Evolutionary conservation across 139 green algal genomes (phyloP), one percentile per base, ranked within the genome.

Genomic region (Volvox reticuliferus): DNA sequence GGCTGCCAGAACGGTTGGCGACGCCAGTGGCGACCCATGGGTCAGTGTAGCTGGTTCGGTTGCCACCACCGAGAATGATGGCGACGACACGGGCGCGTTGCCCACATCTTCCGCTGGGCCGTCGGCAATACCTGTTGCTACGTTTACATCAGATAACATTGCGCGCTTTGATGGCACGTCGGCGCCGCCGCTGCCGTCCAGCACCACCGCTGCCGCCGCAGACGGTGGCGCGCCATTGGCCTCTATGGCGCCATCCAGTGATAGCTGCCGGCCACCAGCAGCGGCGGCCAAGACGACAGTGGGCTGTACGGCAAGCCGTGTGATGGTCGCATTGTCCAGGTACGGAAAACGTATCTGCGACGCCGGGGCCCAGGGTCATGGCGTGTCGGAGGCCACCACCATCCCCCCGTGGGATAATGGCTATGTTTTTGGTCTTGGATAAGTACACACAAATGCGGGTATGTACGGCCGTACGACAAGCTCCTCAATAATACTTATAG

Each of bases 311-410:
- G 86, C 88, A 5, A 91, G 88, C 6, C 79, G 79, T 0, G 77
- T 77, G 65, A 91, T 87, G 88, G 88, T 82, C 63, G 65, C 81
- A 67, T 91, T 92, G 35, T 93, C 91, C 65, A 93, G 88, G 82
- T 92, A 93, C 17, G 90, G 76, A 63, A 92, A 92, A 36, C 91
- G 88, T 18, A 93, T 85, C 91, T 93, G 68, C 0, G 87, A 44
- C 13, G 18, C 28, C 5, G 26, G 67, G 9, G 44, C 44, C 44
- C 44, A 55, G 44, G 44, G 44, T 9, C 44, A 55, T 55, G 44
- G 44, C 44, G 9, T n/a, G n/a, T 14, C 44, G 44, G 44, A 55
- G 44, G 44, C 9, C 44, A 9, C 44, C 44, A 55, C 9, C 9
- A 55, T 9, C 44, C 44, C 44, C 44, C 44, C 44, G 44, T 5